Base-by-base conservation (phyloP, 768 basidiomycete species). In the Suillus placidus region DNA sequence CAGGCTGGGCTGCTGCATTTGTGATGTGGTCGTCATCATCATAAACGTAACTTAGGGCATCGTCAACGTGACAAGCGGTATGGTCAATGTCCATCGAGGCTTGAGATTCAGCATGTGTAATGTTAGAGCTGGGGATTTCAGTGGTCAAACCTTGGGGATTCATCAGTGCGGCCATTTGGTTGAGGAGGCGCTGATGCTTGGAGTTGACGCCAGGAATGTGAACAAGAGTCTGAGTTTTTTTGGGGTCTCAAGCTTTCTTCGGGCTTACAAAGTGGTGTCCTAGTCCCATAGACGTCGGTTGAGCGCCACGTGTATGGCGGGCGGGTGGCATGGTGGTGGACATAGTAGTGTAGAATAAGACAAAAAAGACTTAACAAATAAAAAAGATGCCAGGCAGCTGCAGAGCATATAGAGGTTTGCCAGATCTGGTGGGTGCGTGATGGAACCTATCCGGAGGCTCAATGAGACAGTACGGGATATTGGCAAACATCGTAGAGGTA, bases 251-350 rank as follows among this genome's bases (percentile, higher is more conserved):
- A 18, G 18, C 35, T 47, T 70, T 73, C 16, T 64, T 51, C 2
- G 73, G 73, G 14, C 65, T 71, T 1, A 54, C 55, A 26, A 72
- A 74, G 26, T 65, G 62, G 16, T 34, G 6, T 2, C 72, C 71
- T 9, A 74, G 67, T 9, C 73, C 71, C 14, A 23, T 42, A 23
- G 47, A 47, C 2, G 4, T 47, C 2, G 12, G n/a, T 5, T 47
- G 47, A 12, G 47, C 12, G 3, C 47, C n/a, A 23, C 10, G 10
- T 10, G 12, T 23, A 23, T 4, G 9, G 10, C 4, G 4, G 47
- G 2, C 4, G n/a, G n/a, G 47, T 0, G 47, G 47, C 47, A 47
- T 47, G 20, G n/a, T 47, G 47, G n/a, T 47, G 10, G 47, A 47
- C 4, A 7, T 47, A 47, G n/a, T 23, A 13, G 47, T 47, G 8